Base-by-base conservation (phyloP, 148 eudicot species). In the Rhododendron ferrugineum region DNA sequence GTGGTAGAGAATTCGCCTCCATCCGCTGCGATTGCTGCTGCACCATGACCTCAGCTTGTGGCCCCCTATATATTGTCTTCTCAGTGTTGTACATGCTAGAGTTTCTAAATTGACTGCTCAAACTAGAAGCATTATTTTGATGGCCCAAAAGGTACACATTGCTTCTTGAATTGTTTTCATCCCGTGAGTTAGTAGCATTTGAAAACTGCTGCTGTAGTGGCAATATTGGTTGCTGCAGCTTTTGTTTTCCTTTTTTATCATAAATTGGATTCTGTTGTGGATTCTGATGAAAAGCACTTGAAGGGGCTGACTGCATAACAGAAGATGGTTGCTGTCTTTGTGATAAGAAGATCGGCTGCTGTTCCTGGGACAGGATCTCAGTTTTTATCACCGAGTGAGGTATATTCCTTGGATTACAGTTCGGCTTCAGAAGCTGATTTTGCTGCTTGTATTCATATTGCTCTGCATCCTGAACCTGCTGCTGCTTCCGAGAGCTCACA, bases 401-500 rank as follows among this genome's bases (percentile, higher is more conserved):
- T 13, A 88, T 90, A 88, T 72, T 88, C 80, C 91, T 92, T 70
- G 80, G 92, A 26, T 88, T 92, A 56, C 88, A 76, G 87, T 92
- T 95, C 80, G 89, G 93, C 88, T 91, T 93, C 89, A 91, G 34
- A 36, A 91, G 62, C 40, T 91, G 95, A 20, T 89, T 34, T 34
- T 34, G 77, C 22, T 32, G 42, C 44, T 73, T 34, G 77, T 0
- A 34, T 14, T 30, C 40, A 73, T 73, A 15, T 73, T 30, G 42
- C 77, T 73, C 88, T 64, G 88, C 79, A 89, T 87, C 94, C 87
- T 93, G 97, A 81, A 92, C 49, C 84, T 90, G 94, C 58, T 89
- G 96, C 40, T 87, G 92, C 77, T 88, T 93, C 88, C 90, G 95
- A 58, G 88, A 87, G 87, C 88, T 92, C 15, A 92, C 83, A 85